These are phyloP conservation scores for Fusarium sterilihyphosum DNA, from an alignment of 2,329 filamentous ascomycete species.

Conservation along the genomic window DNA sequence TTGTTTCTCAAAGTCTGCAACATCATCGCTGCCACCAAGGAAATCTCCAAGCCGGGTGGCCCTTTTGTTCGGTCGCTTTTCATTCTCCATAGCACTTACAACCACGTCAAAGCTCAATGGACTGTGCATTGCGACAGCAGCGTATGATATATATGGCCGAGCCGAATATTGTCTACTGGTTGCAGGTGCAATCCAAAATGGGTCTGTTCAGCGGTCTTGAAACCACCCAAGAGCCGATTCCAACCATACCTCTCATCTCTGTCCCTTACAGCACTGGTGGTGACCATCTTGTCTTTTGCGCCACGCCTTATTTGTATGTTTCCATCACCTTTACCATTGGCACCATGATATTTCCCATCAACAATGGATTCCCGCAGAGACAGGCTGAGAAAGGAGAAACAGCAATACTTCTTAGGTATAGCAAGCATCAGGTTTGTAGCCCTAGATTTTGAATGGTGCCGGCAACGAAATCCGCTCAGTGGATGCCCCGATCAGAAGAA, in stretches of 20 bases:
- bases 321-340: background rate
- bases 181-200: background rate
- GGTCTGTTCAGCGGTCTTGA: background rate
- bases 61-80: background rate
- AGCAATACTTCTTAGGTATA: slow-evolving; percentile 3
- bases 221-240: background rate
- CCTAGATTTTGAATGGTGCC: background rate
- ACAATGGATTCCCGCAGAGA: background rate
- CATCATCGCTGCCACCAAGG: background rate
- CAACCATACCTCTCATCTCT: background rate
- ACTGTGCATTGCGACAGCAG: background rate
- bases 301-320: background rate
- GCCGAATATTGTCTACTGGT: background rate
- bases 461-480: background rate
- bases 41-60: background rate
- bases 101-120: background rate
- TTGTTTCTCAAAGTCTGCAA: background rate
- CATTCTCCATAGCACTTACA: background rate
- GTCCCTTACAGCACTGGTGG: background rate
- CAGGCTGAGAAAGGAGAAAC: background rate
- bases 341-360: background rate
- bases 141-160: background rate
- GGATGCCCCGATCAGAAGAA: background rate
- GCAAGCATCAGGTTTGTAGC: slow-evolving; percentile 1
- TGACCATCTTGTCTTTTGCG: background rate